These are phyloP conservation scores for Ceratocystis variospora DNA, from an alignment of 2,329 filamentous ascomycete species.

Conservation along the genomic window DNA sequence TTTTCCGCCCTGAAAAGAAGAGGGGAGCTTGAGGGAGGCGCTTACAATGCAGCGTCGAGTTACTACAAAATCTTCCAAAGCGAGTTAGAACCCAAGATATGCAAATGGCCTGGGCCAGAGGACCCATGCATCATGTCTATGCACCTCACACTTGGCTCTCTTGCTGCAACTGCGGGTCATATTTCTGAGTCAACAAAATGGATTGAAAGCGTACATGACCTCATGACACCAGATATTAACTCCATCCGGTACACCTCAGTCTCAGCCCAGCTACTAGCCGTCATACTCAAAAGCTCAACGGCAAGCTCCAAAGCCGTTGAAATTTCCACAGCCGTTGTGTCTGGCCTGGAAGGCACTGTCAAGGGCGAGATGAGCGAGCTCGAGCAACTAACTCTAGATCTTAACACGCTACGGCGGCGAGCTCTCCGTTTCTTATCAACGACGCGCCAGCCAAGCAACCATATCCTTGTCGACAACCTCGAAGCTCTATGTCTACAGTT, in stretches of 20 bases:
- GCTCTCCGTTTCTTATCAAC: constrained; percentile 34
- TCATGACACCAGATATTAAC: constrained; percentile 30
- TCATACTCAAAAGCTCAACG: constrained; percentile 36
- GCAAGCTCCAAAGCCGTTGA: constrained; percentile 28
- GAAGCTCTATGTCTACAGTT: constrained; percentile 44
- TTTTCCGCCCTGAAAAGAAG: constrained; percentile 17
- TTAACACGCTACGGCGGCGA: constrained; percentile 42
- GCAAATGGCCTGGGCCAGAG: constrained; percentile 17
- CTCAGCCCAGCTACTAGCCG: constrained; percentile 41
- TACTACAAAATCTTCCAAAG: constrained; percentile 16
- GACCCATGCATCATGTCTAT: constrained; percentile 29
- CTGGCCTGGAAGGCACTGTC: constrained; percentile 43
- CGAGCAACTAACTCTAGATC: constrained; percentile 45
- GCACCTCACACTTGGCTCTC: constrained; percentile 39
- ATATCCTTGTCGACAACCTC: constrained; percentile 29
- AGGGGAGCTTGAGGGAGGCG: constrained; percentile 14
- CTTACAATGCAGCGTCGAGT: constrained; percentile 9
- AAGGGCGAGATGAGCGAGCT: constrained; percentile 46
- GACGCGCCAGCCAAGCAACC: constrained; percentile 15
- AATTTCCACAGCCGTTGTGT: constrained; percentile 36
- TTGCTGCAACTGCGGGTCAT: constrained; percentile 34
- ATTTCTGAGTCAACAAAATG: constrained; percentile 42
- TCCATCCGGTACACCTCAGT: constrained; percentile 38
- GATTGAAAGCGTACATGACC: constrained; percentile 34
- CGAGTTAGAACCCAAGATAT: constrained; percentile 18